Evolutionary conservation across 306 rosid species (phyloP).

Genomic region (Geum urbanum): DNA sequence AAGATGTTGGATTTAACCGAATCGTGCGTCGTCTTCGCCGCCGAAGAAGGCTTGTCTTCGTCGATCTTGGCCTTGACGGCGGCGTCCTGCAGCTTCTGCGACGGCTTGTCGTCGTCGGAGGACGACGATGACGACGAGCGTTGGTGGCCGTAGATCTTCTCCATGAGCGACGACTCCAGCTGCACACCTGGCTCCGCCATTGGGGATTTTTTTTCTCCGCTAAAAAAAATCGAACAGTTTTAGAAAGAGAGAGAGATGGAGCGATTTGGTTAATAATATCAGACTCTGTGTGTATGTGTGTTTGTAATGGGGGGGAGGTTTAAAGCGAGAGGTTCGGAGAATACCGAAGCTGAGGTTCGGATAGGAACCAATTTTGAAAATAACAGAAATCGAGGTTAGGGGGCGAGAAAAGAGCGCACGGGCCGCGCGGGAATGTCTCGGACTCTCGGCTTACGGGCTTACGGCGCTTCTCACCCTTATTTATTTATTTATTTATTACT

Average conservation of each 20-base stretch:
- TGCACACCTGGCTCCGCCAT: conserved; percentile 38
- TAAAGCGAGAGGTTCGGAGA: conserved; percentile 16
- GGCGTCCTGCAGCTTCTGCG: background rate
- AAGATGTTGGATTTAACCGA: conserved; percentile 34
- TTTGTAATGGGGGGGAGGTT: background rate
- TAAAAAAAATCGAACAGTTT: conserved; percentile 11
- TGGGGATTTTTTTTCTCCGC: background rate
- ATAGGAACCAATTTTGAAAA: conserved; percentile 5
- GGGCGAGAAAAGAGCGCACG: background rate
- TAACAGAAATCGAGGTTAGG: conserved; percentile 30
- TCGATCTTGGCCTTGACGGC: conserved; percentile 31
- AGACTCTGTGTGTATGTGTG: background rate
- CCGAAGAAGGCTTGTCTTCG: conserved; percentile 20
- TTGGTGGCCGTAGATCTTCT: conserved; percentile 42
- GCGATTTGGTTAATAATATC: background rate
- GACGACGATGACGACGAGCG: conserved; percentile 39
- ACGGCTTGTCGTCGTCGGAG: conserved; percentile 30
- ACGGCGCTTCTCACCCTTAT: background rate
- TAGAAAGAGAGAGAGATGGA: background rate
- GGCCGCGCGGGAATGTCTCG: conserved; percentile 19
- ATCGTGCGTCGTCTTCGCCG: conserved; percentile 5
- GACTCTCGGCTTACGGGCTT: too few species aligned
- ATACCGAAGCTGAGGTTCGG: conserved; percentile 24
- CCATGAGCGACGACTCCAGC: conserved; percentile 37
- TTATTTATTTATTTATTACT: background rate